phyloP scores from a whole-genome alignment of 345 rosid species.

The Eucalyptus marginata region DNA sequence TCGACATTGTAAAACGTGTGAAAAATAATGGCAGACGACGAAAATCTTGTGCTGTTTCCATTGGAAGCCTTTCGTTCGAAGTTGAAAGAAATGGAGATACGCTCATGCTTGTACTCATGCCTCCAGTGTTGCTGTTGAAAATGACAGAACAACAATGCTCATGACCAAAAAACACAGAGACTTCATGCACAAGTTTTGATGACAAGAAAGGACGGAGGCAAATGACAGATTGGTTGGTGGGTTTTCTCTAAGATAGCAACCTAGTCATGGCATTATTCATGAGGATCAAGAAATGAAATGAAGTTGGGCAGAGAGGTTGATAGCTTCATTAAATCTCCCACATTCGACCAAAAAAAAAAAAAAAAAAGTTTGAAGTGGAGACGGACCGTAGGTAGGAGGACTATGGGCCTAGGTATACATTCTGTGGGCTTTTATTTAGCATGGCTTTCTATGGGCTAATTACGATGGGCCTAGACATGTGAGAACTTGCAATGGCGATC shows the following conservation, averaged over 20 bases:
- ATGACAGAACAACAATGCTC: background rate
- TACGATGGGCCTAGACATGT: background rate
- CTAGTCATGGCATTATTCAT: background rate
- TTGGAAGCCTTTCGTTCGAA: background rate
- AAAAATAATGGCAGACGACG: background rate
- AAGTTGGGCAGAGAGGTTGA: background rate
- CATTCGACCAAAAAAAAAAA: background rate
- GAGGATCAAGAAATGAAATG: background rate
- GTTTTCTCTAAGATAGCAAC: background rate
- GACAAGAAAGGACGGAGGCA: background rate
- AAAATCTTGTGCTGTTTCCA: background rate
- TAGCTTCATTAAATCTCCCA: background rate
- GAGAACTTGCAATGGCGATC: background rate
- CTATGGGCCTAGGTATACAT: background rate
- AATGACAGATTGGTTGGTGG: background rate
- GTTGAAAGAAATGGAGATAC: background rate
- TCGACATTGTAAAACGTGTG: background rate
- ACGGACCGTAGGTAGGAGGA: background rate
- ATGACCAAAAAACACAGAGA: background rate
- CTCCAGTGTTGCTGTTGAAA: background rate
- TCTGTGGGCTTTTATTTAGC: background rate
- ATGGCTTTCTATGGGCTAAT: background rate
- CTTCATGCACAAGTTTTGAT: background rate
- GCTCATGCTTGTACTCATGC: fast-evolving
- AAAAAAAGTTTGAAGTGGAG: background rate